phyloP scores from a whole-genome alignment of 495 filamentous ascomycete species.

The Letharia lupina region DNA sequence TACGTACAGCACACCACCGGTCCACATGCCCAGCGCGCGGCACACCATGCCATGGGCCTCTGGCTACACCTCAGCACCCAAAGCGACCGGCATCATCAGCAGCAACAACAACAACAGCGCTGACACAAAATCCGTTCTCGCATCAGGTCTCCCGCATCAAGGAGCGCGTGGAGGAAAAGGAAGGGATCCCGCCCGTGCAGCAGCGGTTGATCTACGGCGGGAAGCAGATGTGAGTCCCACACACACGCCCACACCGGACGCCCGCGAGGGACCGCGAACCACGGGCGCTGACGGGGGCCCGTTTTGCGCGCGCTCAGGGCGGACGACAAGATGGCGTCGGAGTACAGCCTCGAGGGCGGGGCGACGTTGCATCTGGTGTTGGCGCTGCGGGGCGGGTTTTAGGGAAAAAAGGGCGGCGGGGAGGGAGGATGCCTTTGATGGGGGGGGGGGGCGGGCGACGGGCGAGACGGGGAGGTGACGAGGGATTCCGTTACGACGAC shows the following conservation, averaged over 20 bases:
- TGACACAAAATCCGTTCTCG: background rate
- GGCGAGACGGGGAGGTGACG: too few relatives aligned
- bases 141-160: slow-evolving; percentile 83
- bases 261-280: too few relatives aligned
- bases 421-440: too few relatives aligned
- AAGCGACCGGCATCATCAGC: too few relatives aligned
- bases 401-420: background rate
- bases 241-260: background rate
- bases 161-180: slow-evolving; percentile 97
- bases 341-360: slow-evolving; percentile 86
- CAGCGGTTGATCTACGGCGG: slow-evolving; percentile 93
- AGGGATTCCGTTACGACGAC: background rate
- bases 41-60: too few relatives aligned
- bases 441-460: too few relatives aligned
- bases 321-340: slow-evolving; percentile 78
- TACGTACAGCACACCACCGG: slow-evolving; percentile 26
- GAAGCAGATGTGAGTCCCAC: slow-evolving; percentile 75
- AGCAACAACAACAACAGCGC: background rate
- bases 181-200: slow-evolving; percentile 95
- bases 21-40: too few relatives aligned
- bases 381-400: slow-evolving; percentile 70
- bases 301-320: slow-evolving; percentile 45
- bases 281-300: too few relatives aligned
- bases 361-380: slow-evolving; percentile 92
- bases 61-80: too few relatives aligned